Conservation (phyloP, 768 basidiomycete species). For the Leccinum ochraceum region DNA sequence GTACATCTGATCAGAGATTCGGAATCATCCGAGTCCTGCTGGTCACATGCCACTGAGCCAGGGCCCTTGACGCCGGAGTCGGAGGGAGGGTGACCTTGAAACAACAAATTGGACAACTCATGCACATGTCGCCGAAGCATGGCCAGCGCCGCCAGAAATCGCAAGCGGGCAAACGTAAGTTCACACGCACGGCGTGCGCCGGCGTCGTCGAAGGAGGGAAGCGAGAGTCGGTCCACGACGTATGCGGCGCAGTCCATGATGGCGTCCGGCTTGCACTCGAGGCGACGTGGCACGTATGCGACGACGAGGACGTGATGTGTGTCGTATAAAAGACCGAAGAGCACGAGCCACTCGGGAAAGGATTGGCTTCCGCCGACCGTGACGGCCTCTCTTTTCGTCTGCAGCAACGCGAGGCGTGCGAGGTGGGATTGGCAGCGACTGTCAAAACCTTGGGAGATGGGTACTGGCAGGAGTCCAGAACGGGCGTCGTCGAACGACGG, state of each 20-base stretch:
- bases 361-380: neutral
- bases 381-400: neutral
- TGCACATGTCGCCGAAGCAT: slow-evolving; percentile 23
- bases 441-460: slow-evolving; percentile 19
- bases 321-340: slow-evolving; percentile 28
- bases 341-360: slow-evolving; percentile 29
- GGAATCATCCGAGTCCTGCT: slow-evolving; percentile 1
- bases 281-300: slow-evolving; percentile 22
- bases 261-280: neutral
- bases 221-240: slow-evolving; percentile 25
- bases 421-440: slow-evolving; percentile 12
- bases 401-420: slow-evolving; percentile 10
- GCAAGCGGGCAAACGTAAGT: slow-evolving; percentile 18
- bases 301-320: slow-evolving; percentile 17
- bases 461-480: neutral
- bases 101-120: slow-evolving; percentile 18
- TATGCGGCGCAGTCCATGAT: slow-evolving; percentile 12
- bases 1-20: neutral
- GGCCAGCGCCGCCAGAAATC: slow-evolving; percentile 20
- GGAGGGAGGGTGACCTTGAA: neutral
- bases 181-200: slow-evolving; percentile 6
- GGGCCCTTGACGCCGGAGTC: neutral
- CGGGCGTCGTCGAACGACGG: neutral
- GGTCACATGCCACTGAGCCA: slow-evolving; percentile 3
- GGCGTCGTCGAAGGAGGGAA: neutral